phyloP scores from a whole-genome alignment of 2,329 filamentous ascomycete genomes.

The Curvularia lunata region DNA sequence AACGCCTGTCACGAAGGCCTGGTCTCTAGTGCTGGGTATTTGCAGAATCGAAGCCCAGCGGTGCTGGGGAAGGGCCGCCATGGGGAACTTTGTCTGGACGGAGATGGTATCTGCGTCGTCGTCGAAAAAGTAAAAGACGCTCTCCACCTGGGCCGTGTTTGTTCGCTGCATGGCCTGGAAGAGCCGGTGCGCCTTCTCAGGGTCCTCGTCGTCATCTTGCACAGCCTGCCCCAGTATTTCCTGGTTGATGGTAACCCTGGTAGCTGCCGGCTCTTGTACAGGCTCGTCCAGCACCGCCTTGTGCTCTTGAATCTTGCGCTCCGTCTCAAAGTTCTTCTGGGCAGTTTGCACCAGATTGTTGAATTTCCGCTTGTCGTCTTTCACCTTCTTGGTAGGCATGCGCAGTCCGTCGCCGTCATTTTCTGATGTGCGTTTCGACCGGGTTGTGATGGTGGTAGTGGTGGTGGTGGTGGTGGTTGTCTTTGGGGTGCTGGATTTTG shows the following conservation, averaged over 20 bases:
- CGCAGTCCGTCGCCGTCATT: constrained; percentile 29
- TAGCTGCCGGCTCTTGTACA: constrained; percentile 17
- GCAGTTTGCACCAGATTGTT: constrained; percentile 33
- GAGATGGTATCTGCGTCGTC: constrained; percentile 13
- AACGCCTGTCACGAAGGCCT: constrained; percentile 53
- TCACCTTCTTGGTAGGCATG: constrained; percentile 26
- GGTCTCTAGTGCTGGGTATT: constrained; percentile 40
- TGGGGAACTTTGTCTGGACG: constrained; percentile 2
- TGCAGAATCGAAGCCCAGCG: constrained; percentile 43
- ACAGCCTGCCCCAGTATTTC: constrained; percentile 35
- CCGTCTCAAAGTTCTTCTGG: constrained; percentile 32
- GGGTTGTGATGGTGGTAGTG: constrained; percentile 16
- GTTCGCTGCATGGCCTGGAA: constrained; percentile 65
- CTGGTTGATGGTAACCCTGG: constrained; percentile 28
- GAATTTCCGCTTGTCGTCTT: constrained; percentile 28
- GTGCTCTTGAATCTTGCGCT: constrained; percentile 34
- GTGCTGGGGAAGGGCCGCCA: constrained; percentile 38
- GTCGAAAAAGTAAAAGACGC: constrained; percentile 63
- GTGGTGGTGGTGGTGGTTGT: constrained; percentile 12
- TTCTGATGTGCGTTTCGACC: constrained; percentile 18
- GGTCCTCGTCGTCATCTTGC: constrained; percentile 77
- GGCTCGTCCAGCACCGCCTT: constrained; percentile 37
- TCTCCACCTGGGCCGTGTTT: constrained; percentile 62
- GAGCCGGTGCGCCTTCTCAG: constrained; percentile 65
- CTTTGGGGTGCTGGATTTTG: constrained; percentile 19